Evolutionary conservation across 306 rosid species (phyloP).

Genomic region (Hylodesmum podocarpum): DNA sequence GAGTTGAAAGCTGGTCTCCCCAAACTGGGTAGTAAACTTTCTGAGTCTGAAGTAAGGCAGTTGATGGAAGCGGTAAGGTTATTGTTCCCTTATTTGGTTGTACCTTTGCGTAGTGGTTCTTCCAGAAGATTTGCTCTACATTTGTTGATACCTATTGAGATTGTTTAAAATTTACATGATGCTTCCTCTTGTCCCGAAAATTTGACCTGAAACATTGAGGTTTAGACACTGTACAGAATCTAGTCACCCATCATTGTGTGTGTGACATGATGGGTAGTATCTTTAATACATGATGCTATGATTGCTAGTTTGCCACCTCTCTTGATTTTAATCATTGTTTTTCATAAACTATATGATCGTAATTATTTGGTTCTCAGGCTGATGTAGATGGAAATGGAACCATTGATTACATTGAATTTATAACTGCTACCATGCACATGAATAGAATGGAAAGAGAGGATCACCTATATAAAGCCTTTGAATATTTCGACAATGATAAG

Average conservation of each 20-base stretch:
- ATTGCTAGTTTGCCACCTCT: conserved; percentile 8
- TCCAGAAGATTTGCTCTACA: not conserved
- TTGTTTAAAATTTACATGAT: not conserved
- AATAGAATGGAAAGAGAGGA: conserved; percentile 96
- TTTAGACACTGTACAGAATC: not conserved
- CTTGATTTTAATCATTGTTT: conserved; percentile 14
- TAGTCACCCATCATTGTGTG: not conserved
- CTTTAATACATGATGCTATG: not conserved
- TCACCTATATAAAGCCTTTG: conserved; percentile 86
- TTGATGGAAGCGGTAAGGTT: conserved; percentile 91
- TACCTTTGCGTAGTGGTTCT: not conserved
- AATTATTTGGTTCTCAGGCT: conserved; percentile 61
- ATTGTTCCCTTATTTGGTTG: conserved; percentile 12
- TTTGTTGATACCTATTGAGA: conserved; percentile 1
- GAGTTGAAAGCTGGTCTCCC: conserved; percentile 98
- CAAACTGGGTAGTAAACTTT: conserved; percentile 84
- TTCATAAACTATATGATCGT: not conserved
- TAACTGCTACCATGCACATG: conserved; percentile 96
- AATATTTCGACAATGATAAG: conserved; percentile 83
- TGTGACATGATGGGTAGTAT: not conserved
- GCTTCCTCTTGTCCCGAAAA: not conserved
- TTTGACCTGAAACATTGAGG: conserved; percentile 2
- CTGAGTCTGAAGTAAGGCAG: conserved; percentile 94
- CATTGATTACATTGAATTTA: conserved; percentile 90
- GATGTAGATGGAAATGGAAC: conserved; percentile 96